phyloP scores from a whole-genome alignment of 2,329 filamentous ascomycete genomes.

The Raffaelea ambrosiae region DNA sequence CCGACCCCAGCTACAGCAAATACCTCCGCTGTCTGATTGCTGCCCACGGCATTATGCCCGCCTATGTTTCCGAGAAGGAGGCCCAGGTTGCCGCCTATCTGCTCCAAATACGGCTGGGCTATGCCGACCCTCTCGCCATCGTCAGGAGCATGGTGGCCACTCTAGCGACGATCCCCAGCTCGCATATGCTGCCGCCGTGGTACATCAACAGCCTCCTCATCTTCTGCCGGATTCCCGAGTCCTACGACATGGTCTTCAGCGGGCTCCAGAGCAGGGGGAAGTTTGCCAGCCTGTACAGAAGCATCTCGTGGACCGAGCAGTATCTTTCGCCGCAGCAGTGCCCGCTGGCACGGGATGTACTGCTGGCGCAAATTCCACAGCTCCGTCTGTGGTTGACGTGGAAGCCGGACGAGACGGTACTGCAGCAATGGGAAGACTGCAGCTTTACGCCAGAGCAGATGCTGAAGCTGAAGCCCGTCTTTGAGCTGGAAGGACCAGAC shows the following conservation, averaged over 20 bases:
- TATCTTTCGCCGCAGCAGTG: conserved; percentile 26
- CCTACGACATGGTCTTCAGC: not conserved
- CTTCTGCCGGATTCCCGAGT: conserved; percentile 6
- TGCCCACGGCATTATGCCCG: conserved; percentile 1
- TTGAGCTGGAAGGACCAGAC: conserved; percentile 17
- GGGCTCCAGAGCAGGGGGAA: not conserved
- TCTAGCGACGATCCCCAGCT: conserved; percentile 1
- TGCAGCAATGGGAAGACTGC: conserved; percentile 12
- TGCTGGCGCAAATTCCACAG: conserved; percentile 9
- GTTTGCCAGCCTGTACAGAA: conserved; percentile 4
- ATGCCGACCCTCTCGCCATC: conserved; percentile 3
- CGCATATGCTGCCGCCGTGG: conserved; percentile 6
- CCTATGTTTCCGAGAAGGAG: conserved; percentile 3
- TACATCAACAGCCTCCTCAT: conserved; percentile 9
- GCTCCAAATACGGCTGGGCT: conserved; percentile 1
- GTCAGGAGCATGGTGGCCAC: conserved; percentile 4
- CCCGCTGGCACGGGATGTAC: conserved; percentile 18
- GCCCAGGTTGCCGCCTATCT: not conserved
- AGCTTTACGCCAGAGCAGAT: conserved; percentile 10
- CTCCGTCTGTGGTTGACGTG: conserved; percentile 11
- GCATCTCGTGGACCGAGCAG: conserved; percentile 5
- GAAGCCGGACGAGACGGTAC: conserved; percentile 14
- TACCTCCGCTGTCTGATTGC: conserved; percentile 8
- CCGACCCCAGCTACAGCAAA: not conserved
- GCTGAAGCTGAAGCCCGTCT: conserved; percentile 8